phyloP scores from a whole-genome alignment of 805 yeast genomes.

The Pichia rugopelliculosa region DNA sequence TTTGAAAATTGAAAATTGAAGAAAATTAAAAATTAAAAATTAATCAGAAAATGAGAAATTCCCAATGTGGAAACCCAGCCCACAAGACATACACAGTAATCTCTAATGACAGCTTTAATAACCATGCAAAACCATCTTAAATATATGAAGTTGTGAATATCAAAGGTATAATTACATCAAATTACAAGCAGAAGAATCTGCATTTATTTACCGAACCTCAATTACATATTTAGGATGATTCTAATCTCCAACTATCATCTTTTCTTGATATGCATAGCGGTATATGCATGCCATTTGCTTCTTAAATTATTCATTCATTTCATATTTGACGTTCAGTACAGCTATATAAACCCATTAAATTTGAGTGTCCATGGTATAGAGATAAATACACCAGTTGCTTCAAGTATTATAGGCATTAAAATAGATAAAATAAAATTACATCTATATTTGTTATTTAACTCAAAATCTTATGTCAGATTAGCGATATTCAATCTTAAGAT shows the following conservation, averaged over 20 bases:
- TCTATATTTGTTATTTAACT: conserved; percentile 3
- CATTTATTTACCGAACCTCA: background rate
- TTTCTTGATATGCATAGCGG: background rate
- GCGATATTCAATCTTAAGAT: background rate
- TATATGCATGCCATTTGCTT: background rate
- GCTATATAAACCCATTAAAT: conserved; percentile 7
- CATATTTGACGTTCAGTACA: background rate
- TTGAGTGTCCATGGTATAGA: conserved; percentile 3
- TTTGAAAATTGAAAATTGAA: background rate
- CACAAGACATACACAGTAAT: too few relatives aligned
- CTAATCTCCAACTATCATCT: background rate
- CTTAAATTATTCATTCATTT: background rate
- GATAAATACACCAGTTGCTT: background rate
- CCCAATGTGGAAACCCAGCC: too few relatives aligned
- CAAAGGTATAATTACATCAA: too few relatives aligned
- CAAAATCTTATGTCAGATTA: background rate
- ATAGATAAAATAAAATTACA: conserved; percentile 4
- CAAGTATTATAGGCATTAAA: background rate
- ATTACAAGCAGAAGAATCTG: too few relatives aligned
- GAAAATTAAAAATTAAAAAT: background rate
- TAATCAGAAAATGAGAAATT: too few relatives aligned
- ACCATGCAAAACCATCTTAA: too few relatives aligned
- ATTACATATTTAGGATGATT: background rate
- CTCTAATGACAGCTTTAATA: too few relatives aligned
- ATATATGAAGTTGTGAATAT: too few relatives aligned